Percentiles rank a stretch among this genome's conserved stretches.
phyloP scores from a whole-genome alignment of 805 yeast genomes.

The Metschnikowia gelsemii region DNA sequence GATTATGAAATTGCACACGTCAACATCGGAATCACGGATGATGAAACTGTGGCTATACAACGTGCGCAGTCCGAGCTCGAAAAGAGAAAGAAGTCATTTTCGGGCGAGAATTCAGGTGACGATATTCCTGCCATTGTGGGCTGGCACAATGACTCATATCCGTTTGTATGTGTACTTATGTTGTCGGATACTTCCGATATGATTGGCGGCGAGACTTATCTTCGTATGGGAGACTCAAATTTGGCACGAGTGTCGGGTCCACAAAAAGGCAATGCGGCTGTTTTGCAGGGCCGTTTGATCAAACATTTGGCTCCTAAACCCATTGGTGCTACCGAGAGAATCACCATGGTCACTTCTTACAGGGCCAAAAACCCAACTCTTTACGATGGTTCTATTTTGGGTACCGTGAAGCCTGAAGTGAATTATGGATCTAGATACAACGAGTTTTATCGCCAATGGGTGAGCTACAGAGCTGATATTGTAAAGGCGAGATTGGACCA shows the following conservation, averaged over 20 bases:
- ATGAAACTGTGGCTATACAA: conserved; percentile 34
- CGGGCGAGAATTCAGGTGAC: conserved; percentile 26
- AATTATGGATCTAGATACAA: conserved; percentile 36
- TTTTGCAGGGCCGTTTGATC: conserved; percentile 24
- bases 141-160: conserved; percentile 66
- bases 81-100: conserved; percentile 12
- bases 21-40: conserved; percentile 48
- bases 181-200: conserved; percentile 54
- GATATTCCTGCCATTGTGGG: conserved; percentile 56
- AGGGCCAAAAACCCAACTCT: conserved; percentile 31
- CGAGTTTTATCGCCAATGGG: conserved; percentile 41
- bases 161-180: conserved; percentile 65
- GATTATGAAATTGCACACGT: conserved; percentile 58
- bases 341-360: conserved; percentile 44
- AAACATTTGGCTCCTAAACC: conserved; percentile 28
- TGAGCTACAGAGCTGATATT: conserved; percentile 29
- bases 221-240: conserved; percentile 42
- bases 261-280: conserved; percentile 20
- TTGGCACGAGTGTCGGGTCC: conserved; percentile 22
- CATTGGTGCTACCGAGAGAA: conserved; percentile 36
- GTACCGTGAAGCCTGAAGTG: conserved; percentile 41
- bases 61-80: conserved; percentile 13
- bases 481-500: conserved; percentile 27
- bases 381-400: conserved; percentile 33
- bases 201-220: conserved; percentile 62